These are phyloP conservation scores for Triticum timopheevii DNA, from an alignment of 176 grass and related monocot species.

Conservation along the genomic window DNA sequence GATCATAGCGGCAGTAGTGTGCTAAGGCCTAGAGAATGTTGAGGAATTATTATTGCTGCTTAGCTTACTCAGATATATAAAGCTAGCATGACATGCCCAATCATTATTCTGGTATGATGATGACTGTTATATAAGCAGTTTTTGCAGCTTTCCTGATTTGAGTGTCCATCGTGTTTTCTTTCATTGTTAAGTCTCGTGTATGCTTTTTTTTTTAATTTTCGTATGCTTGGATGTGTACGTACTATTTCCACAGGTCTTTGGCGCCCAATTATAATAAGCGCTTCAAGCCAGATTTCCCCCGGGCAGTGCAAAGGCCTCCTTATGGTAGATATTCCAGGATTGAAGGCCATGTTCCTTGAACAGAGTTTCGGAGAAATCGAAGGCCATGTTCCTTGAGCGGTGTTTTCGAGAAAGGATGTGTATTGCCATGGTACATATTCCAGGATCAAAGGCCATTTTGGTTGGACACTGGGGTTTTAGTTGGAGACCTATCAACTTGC, in stretches of 20 bases:
- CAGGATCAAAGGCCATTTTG: constrained; percentile 37
- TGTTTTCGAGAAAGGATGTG: neutral
- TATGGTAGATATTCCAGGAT: constrained; percentile 56
- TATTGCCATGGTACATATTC: constrained; percentile 40
- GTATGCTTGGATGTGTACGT: neutral
- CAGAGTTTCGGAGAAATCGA: neutral
- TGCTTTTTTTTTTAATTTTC: neutral
- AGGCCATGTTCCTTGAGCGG: constrained; percentile 45
- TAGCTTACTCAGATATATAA: constrained; percentile 6
- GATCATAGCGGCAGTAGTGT: neutral
- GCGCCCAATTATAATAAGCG: constrained; percentile 47
- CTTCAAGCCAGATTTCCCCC: constrained; percentile 51
- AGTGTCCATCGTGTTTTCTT: neutral
- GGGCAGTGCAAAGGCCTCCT: constrained; percentile 39
- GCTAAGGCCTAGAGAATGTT: neutral
- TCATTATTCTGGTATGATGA: neutral
- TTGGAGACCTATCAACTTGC: neutral
- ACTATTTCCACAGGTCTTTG: constrained; percentile 35
- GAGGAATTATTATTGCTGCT: neutral
- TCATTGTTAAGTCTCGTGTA: neutral
- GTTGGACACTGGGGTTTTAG: constrained; percentile 19
- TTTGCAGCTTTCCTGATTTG: constrained; percentile 21
- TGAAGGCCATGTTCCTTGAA: constrained; percentile 54
- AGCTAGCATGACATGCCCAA: neutral
- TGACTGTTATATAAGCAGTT: neutral